Percentiles rank a stretch among this genome's conserved stretches.
phyloP scores from a whole-genome alignment of 495 filamentous ascomycete species.

The Lindgomyces ingoldianus region DNA sequence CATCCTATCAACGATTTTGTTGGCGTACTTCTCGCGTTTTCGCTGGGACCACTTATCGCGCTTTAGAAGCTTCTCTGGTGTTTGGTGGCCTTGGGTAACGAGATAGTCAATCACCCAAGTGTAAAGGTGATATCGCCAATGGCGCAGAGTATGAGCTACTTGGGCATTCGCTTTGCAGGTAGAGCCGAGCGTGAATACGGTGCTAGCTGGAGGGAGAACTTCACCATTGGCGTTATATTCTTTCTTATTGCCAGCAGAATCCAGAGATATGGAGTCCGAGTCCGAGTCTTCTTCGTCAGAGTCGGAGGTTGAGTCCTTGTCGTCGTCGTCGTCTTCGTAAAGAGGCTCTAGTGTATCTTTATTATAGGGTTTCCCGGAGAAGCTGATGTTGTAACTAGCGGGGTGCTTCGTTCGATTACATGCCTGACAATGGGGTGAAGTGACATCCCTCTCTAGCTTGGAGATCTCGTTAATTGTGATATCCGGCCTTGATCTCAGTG shows the following conservation, averaged over 20 bases:
- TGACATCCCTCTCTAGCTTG: constrained; percentile 29
- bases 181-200: constrained; percentile 44
- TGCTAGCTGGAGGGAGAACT: constrained; percentile 36
- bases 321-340: constrained; percentile 51
- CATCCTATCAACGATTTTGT: constrained; percentile 61
- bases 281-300: constrained; percentile 32
- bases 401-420: constrained; percentile 72
- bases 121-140: constrained; percentile 76
- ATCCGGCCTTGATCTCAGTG: constrained; percentile 66
- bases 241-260: constrained; percentile 38
- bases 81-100: constrained; percentile 54
- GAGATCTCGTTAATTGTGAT: constrained; percentile 41
- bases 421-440: constrained; percentile 64
- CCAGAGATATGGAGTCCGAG: constrained; percentile 12
- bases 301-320: background rate
- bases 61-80: constrained; percentile 55
- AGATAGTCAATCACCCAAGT: constrained; percentile 68
- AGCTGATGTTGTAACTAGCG: constrained; percentile 61
- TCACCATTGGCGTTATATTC: constrained; percentile 42
- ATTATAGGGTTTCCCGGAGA: constrained; percentile 71
- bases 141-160: constrained; percentile 67
- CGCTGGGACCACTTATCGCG: constrained; percentile 56
- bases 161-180: constrained; percentile 68
- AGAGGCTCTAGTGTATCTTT: constrained; percentile 68
- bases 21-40: constrained; percentile 56